Evolutionary conservation across 495 filamentous ascomycete genomes (phyloP).

Genomic region (Letharia columbiana): DNA sequence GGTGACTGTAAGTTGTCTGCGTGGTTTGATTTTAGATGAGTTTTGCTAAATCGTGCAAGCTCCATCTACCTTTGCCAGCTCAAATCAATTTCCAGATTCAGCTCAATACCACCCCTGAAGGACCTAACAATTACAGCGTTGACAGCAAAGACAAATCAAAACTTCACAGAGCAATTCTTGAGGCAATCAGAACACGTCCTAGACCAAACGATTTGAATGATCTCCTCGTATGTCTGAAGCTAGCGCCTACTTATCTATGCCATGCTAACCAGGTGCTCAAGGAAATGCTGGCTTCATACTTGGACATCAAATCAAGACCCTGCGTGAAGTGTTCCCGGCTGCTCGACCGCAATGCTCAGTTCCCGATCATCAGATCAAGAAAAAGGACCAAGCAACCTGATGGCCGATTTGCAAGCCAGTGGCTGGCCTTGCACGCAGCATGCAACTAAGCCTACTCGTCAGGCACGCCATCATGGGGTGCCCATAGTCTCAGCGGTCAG

Average conservation of each 20-base stretch:
- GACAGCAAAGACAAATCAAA: conserved; percentile 13
- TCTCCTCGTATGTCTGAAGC: conserved; percentile 20
- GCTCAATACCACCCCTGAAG: neutral
- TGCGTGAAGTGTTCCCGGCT: conserved; percentile 23
- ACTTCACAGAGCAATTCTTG: conserved; percentile 16
- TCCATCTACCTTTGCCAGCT: conserved; percentile 20
- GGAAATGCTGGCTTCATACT: conserved; percentile 26
- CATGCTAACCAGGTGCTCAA: conserved; percentile 15
- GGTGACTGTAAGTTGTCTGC: conserved; percentile 9
- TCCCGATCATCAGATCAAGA: conserved; percentile 21
- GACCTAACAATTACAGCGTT: conserved; percentile 1
- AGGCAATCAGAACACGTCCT: conserved; percentile 13
- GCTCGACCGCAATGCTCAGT: conserved; percentile 24
- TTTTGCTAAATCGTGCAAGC: neutral
- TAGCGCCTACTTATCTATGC: neutral
- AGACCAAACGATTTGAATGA: conserved; percentile 7
- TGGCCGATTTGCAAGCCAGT: conserved; percentile 6
- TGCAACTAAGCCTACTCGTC: conserved; percentile 11
- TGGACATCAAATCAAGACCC: conserved; percentile 20
- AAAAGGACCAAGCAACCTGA: conserved; percentile 12
- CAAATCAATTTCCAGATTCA: conserved; percentile 16
- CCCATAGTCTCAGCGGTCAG: neutral
- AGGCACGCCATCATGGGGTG: neutral
- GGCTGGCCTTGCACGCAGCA: conserved; percentile 22
- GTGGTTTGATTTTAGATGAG: neutral